These are phyloP conservation scores for Psilocybe cyanescens DNA, from an alignment of 768 basidiomycete species.

Conservation along the genomic window DNA sequence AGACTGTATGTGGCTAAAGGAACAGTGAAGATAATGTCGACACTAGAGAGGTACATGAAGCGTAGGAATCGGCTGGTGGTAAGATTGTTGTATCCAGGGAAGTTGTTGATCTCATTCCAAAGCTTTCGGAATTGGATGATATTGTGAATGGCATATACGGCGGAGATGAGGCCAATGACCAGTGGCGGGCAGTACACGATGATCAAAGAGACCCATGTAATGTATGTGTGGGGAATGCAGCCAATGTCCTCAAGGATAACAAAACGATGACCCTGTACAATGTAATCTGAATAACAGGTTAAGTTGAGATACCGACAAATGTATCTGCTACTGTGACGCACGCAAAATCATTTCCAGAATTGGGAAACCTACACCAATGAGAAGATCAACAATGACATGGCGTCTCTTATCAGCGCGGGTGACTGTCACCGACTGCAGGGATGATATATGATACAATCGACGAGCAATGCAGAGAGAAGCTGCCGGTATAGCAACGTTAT, in stretches of 20 bases:
- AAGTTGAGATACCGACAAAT: neutral
- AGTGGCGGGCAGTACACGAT: slow-evolving; percentile 46
- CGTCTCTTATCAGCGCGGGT: slow-evolving; percentile 56
- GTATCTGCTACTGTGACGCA: neutral
- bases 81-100: slow-evolving; percentile 42
- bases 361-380: slow-evolving; percentile 56
- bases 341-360: slow-evolving; percentile 42
- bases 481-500: slow-evolving; percentile 50
- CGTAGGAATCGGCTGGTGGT: slow-evolving; percentile 53
- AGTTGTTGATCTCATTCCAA: slow-evolving; percentile 43
- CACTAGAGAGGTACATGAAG: slow-evolving; percentile 54
- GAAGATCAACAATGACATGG: slow-evolving; percentile 50
- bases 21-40: slow-evolving; percentile 50
- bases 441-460: slow-evolving; percentile 62
- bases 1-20: slow-evolving; percentile 42
- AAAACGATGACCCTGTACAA: slow-evolving; percentile 61
- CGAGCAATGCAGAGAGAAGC: slow-evolving; percentile 61
- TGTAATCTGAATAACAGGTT: slow-evolving; percentile 27
- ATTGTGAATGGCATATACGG: slow-evolving; percentile 39
- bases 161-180: slow-evolving; percentile 42
- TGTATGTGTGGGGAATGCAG: slow-evolving; percentile 53
- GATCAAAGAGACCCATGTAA: slow-evolving; percentile 45
- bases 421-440: slow-evolving; percentile 52
- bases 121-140: slow-evolving; percentile 43
- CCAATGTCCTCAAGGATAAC: slow-evolving; percentile 62